Base-by-base conservation (phyloP, 2,329 filamentous ascomycete species). In the Fusarium nelsonii region DNA sequence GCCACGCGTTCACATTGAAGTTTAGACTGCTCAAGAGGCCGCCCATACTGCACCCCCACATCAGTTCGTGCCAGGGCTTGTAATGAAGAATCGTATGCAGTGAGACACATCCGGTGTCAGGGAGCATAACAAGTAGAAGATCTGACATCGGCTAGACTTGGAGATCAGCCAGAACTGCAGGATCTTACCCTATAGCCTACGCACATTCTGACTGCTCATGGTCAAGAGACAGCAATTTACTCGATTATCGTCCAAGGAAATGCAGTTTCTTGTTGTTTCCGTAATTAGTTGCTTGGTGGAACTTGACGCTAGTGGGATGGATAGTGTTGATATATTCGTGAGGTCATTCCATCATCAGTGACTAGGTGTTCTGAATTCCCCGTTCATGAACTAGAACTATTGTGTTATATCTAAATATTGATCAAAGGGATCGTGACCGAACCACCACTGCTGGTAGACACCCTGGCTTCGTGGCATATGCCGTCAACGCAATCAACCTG, bases 1-100 rank as follows among this genome's bases (percentile, higher is more conserved):
- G 70, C 70, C 69, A 66, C 70, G 70, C 70, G 70, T 72, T 61
- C 63, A 33, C 28, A 12, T 44, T 15, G 12, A 49, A 37, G 51
- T 33, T 48, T 51, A 36, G 40, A 37, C 30, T 64, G 36, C 36
- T 41, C 49, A 45, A 58, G 70, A 73, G 70, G 70, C 70, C 70
- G 68, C 70, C 70, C 65, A 49, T 59, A 55, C 54, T 14, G 32
- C 34, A 46, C 54, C 68, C 60, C 63, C 58, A 73, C 67, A 61
- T 50, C 54, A 61, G 55, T 55, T 40, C 43, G 44, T 73, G 52
- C 65, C 65, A 68, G 53, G 48, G 41, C 34, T 18, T 48, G 44
- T 20, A 50, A 8, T 28, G 23, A 20, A 40, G 39, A 34, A 32
- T 41, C 50, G 20, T 36, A 44, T 68, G 40, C 52, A 53, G 44